Evolutionary conservation across 148 eudicot genomes (phyloP).

Genomic region (Silene uniflora): DNA sequence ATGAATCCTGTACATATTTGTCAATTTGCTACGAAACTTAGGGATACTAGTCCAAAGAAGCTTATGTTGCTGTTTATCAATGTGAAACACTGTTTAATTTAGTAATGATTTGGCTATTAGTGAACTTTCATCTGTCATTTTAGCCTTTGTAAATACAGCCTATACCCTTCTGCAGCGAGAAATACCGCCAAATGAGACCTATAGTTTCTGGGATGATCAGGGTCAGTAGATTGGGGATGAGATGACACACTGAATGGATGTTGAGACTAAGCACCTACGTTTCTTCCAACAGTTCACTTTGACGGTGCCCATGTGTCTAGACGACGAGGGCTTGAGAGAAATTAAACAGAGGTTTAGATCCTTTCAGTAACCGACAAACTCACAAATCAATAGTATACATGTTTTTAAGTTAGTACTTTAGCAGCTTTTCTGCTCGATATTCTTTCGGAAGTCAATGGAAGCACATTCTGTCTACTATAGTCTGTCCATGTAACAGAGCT

Average conservation of each 20-base stretch:
- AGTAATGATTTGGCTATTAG: not conserved
- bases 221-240: too few relatives aligned
- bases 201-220: too few relatives aligned
- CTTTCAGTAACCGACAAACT: not conserved
- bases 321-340: not conserved
- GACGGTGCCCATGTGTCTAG: not conserved
- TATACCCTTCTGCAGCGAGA: not conserved
- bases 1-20: constrained; percentile 4
- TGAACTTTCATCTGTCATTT: not conserved
- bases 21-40: not conserved
- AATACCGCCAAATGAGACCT: not conserved
- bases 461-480: not conserved
- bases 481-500: not conserved
- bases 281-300: not conserved
- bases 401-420: not conserved
- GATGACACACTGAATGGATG: too few relatives aligned
- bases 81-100: not conserved
- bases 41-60: not conserved
- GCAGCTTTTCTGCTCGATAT: too few relatives aligned
- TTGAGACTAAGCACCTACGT: not conserved
- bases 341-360: not conserved
- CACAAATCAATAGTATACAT: not conserved
- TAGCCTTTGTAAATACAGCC: not conserved
- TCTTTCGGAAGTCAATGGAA: too few relatives aligned
- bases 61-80: not conserved